Base-by-base conservation (phyloP, 306 rosid genomes). In the Casuarina glauca region DNA sequence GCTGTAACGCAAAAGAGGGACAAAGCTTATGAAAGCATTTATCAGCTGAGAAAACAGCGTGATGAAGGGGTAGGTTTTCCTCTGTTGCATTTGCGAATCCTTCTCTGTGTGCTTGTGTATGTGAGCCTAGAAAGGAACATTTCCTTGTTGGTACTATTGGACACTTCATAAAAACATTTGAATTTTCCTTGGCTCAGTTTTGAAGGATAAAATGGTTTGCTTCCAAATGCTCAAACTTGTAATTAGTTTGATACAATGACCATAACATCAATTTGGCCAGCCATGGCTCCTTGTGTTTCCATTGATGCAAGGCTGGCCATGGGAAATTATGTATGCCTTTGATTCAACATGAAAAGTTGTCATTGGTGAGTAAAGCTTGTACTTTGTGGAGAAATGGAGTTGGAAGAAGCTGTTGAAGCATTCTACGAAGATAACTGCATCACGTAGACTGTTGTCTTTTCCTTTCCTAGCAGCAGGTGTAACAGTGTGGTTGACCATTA, bases 31-130 rank as follows among this genome's bases (percentile, higher is more conserved):
- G 94, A 93, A 74, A 87, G 79, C 84, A 79, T 93, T 81, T 91
- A 84, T 78, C 85, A 88, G 58, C 87, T 93, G 72, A 87, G 93
- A 76, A 88, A 81, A 80, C 90, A 86, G 87, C 91, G 91, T 6
- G 98, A 93, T 39, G 96, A 96, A 26, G 97, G 87, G 86, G 98
- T 96, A 81, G 70, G 90, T 74, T 74, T 74, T 49, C 19, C 78
- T 74, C 74, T 43, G n/a, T n/a, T 67, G 16, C 57, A 35, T 50
- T 15, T 58, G 32, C 12, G 3, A 51, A 10, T 52, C 32, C 26
- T 69, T 49, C 64, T 39, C 16, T 45, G 10, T 39, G 3, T 5
- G 42, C 15, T n/a, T 32, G 10, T 13, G 17, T 38, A 4, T 20
- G 55, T 48, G 58, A 15, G 26, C 39, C 39, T 58, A 26, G 26